A percentile compares a stretch with the other conserved stretches of the same genome.
These are phyloP conservation scores for Helichrysum umbraculigerum DNA, from an alignment of 129 eudicot genomes.

Conservation along the genomic window DNA sequence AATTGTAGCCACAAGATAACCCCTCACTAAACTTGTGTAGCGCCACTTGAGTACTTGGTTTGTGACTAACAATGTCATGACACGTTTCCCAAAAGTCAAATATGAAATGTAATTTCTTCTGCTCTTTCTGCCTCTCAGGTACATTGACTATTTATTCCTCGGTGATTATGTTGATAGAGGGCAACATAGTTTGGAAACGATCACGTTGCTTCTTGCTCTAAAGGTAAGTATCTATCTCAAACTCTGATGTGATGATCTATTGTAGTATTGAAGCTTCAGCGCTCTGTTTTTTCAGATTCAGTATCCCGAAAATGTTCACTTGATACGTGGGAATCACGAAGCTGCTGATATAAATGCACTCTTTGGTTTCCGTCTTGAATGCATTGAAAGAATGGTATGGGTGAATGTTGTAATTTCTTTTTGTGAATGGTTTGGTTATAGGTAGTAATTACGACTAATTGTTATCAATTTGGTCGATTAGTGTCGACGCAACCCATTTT, in stretches of 20 bases:
- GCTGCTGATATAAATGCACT: conserved; percentile 99
- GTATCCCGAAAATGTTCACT: conserved; percentile 93
- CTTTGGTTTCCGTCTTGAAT: conserved; percentile 97
- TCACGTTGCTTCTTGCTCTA: conserved; percentile 85
- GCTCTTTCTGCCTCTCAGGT: conserved; percentile 48
- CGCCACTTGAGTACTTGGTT: not conserved
- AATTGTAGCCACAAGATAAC: not conserved
- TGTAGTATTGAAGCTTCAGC: conserved; percentile 13
- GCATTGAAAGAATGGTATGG: conserved; percentile 96
- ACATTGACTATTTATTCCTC: conserved; percentile 89
- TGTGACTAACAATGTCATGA: not conserved
- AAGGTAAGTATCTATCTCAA: conserved; percentile 55
- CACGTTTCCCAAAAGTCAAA: too few species aligned
- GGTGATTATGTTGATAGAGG: conserved; percentile 99
- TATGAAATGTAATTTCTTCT: not conserved
- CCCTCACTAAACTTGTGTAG: not conserved
- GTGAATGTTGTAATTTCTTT: not conserved
- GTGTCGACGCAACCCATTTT: not conserved
- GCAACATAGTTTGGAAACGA: conserved; percentile 99
- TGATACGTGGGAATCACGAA: conserved; percentile 98
- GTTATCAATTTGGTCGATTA: not conserved
- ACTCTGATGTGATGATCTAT: not conserved
- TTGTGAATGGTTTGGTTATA: not conserved
- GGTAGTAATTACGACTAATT: not conserved
- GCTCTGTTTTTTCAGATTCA: conserved; percentile 58